phyloP scores from a whole-genome alignment of 257 asterid species.

The Anisodus tanguticus region DNA sequence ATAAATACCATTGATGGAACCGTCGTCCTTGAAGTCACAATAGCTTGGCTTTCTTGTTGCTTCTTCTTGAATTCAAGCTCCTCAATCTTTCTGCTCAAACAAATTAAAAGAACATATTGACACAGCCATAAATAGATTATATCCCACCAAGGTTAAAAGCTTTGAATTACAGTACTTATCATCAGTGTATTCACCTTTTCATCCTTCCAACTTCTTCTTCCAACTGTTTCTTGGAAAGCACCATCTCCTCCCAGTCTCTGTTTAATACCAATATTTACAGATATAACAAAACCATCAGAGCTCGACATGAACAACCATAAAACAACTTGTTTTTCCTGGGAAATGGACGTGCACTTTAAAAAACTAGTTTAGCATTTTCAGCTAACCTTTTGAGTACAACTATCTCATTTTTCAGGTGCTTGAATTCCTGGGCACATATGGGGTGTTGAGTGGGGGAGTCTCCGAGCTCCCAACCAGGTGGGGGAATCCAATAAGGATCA shows the following conservation, averaged over 20 bases:
- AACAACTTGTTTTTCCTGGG: background rate
- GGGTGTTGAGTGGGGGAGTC: constrained; percentile 95
- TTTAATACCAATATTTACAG: constrained; percentile 20
- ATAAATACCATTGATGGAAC: constrained; percentile 20
- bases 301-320: background rate
- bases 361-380: background rate
- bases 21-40: constrained; percentile 31
- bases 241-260: constrained; percentile 58
- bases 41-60: constrained; percentile 51
- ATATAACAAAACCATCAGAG: background rate
- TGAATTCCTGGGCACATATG: constrained; percentile 70
- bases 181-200: constrained; percentile 48
- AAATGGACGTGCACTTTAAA: background rate
- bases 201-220: constrained; percentile 70
- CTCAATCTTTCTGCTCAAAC: constrained; percentile 58
- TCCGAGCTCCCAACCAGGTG: constrained; percentile 94
- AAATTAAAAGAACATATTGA: background rate
- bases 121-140: background rate
- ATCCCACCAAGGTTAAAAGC: background rate
- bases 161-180: background rate
- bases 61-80: constrained; percentile 46
- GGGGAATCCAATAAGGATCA: constrained; percentile 96
- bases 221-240: constrained; percentile 54
- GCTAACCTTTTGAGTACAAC: constrained; percentile 61
- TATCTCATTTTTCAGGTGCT: constrained; percentile 62